Percentiles rank a stretch among this genome's conserved stretches.
Conservation (phyloP, 768 basidiomycete species). For the Podaxis pistillaris region DNA sequence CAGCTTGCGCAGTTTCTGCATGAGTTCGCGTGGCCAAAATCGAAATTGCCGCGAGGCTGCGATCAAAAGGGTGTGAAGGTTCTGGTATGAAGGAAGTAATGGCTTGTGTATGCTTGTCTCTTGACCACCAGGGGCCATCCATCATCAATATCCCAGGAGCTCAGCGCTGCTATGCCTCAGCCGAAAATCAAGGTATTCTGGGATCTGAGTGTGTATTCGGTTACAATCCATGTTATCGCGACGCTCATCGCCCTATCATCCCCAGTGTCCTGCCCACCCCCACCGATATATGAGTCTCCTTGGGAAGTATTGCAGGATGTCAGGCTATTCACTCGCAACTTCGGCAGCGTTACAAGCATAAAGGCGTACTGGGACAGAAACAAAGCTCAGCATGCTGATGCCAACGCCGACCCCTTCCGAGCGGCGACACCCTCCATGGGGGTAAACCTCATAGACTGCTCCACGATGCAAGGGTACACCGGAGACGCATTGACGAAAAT, state of each 20-base stretch:
- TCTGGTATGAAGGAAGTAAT: too few species aligned
- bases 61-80: too few species aligned
- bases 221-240: background rate
- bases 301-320: slow-evolving; percentile 5
- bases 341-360: slow-evolving; percentile 12
- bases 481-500: background rate
- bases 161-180: background rate
- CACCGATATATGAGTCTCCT: slow-evolving; percentile 6
- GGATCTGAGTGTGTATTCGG: slow-evolving; percentile 13
- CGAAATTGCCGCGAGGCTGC: too few species aligned
- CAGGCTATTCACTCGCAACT: slow-evolving; percentile 2
- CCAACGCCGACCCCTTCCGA: background rate
- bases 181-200: slow-evolving; percentile 13
- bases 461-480: slow-evolving; percentile 2
- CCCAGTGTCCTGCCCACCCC: slow-evolving; percentile 7
- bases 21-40: too few species aligned
- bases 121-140: too few species aligned
- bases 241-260: background rate
- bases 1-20: too few species aligned
- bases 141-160: too few species aligned
- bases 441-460: slow-evolving; percentile 4
- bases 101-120: too few species aligned
- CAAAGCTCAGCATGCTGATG: background rate
- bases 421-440: slow-evolving; percentile 7
- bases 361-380: slow-evolving; percentile 14